Evolutionary conservation across 1,139 yeast species (phyloP), one percentile per base, ranked within the genome.

Genomic region (Debaryomyces sp.): DNA sequence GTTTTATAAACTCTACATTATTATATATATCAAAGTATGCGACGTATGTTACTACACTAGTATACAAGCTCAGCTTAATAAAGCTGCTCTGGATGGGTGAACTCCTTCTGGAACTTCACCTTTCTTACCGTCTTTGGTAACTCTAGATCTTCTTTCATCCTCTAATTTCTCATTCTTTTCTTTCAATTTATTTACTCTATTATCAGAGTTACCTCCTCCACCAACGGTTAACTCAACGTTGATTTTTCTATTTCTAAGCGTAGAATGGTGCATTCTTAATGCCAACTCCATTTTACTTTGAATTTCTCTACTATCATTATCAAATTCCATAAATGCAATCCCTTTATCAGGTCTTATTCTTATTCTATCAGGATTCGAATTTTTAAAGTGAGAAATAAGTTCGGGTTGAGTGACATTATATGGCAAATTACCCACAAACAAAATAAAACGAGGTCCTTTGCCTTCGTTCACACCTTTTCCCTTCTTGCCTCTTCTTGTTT

Each of bases 171-270:
- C 87, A 64, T 92, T 91, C 76, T 94, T 92, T 46, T 80, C 82
- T 62, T 82, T 82, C 59, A 94, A 78, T 70, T 94, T 94, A 43
- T 80, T 79, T 50, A 82, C 63, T 57, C 99, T 77, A 35, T 73
- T 77, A 48, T 78, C 77, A 6, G 96, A 85, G 66, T 92, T 92
- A 45, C 99, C 99, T 40, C 99, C 99, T 42, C 99, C 99, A 46
- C 99, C 99, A 43, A 90, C 99, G 1, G 98, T 94, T 60, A 94
- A 78, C 68, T 94, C 99, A 30, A 94, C 98, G 62, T 94, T 94
- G 61, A 94, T 90, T 64, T 84, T 88, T 55, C 97, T 78, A 48
- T 80, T 77, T 52, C 82, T 78, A 51, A 92, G 66, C 13, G 73
- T 62, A 5, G 92, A 77, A 66, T 89, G 96, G 67, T 94, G 97